A percentile compares a stretch with the other conserved stretches of the same genome.
These are phyloP conservation scores for Tetraselmis chui DNA, from an alignment of 139 green algal genomes.

Conservation along the genomic window DNA sequence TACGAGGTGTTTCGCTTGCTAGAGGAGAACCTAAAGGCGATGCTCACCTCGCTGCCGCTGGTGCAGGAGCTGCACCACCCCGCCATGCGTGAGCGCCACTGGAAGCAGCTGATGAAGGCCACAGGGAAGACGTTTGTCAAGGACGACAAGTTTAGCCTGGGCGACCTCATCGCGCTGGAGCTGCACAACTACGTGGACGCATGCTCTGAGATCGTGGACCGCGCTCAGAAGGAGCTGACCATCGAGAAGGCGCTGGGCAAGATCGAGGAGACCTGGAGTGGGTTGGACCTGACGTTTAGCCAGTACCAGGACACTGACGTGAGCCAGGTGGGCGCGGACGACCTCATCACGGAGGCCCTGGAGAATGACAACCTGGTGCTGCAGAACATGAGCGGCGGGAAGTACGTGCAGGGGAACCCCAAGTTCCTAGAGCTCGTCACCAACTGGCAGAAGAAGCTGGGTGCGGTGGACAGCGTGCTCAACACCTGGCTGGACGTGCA, in stretches of 20 bases:
- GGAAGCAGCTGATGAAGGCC: slow-evolving; percentile 78
- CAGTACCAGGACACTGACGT: slow-evolving; percentile 48
- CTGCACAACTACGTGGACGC: slow-evolving; percentile 83
- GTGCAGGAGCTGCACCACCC: slow-evolving; percentile 81
- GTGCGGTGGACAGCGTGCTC: slow-evolving; percentile 70
- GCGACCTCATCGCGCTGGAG: slow-evolving; percentile 71
- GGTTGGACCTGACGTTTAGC: slow-evolving; percentile 55
- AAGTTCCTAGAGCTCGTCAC: slow-evolving; percentile 78
- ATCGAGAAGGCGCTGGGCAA: slow-evolving; percentile 80
- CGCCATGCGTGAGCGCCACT: slow-evolving; percentile 84
- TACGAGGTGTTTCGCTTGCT: slow-evolving; percentile 76
- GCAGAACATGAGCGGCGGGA: slow-evolving; percentile 78
- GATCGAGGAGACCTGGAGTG: slow-evolving; percentile 78
- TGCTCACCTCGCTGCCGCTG: slow-evolving; percentile 79
- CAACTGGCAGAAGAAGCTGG: slow-evolving; percentile 82
- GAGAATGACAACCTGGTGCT: slow-evolving; percentile 85
- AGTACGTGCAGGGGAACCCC: slow-evolving; percentile 84
- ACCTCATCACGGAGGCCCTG: slow-evolving; percentile 66
- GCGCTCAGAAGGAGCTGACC: slow-evolving; percentile 81
- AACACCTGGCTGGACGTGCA: slow-evolving; percentile 77
- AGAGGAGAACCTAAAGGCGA: slow-evolving; percentile 75
- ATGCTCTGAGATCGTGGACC: slow-evolving; percentile 82
- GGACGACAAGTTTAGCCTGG: slow-evolving; percentile 77
- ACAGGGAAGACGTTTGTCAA: slow-evolving; percentile 80
- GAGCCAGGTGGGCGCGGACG: slow-evolving; percentile 38